phyloP scores from a whole-genome alignment of 805 yeast species.

The Pichia nanzhaoensis region DNA sequence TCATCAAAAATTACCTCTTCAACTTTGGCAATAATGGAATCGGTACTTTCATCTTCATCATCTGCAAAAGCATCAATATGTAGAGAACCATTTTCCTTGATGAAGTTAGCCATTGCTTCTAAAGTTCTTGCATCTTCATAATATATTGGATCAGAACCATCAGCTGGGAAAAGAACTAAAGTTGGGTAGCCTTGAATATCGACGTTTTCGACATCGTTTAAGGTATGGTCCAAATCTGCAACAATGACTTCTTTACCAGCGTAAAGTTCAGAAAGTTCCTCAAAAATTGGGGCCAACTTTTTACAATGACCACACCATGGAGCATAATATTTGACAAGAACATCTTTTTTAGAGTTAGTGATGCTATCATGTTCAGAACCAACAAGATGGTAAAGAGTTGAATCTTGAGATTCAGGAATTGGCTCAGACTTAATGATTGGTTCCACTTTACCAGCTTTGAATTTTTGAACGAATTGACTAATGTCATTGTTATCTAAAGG shows the following conservation, averaged over 20 bases:
- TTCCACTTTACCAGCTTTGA: slow-evolving; percentile 53
- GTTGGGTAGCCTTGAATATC: slow-evolving; percentile 91
- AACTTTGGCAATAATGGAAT: neutral
- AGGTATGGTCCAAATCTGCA: slow-evolving; percentile 86
- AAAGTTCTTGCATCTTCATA: slow-evolving; percentile 70
- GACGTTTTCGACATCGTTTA: slow-evolving; percentile 73
- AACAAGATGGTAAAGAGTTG: slow-evolving; percentile 63
- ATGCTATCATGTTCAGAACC: slow-evolving; percentile 75
- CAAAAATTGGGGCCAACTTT: slow-evolving; percentile 81
- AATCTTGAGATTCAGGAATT: slow-evolving; percentile 76
- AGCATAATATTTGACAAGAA: slow-evolving; percentile 87
- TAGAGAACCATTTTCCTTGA: slow-evolving; percentile 60
- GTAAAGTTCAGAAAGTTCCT: slow-evolving; percentile 73
- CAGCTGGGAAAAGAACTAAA: slow-evolving; percentile 82
- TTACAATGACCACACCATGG: slow-evolving; percentile 99
- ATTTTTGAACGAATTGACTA: slow-evolving; percentile 56
- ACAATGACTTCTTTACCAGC: slow-evolving; percentile 53
- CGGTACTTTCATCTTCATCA: slow-evolving; percentile 14
- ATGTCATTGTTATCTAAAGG: slow-evolving; percentile 48
- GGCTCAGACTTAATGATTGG: slow-evolving; percentile 82
- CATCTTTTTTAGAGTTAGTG: slow-evolving; percentile 58
- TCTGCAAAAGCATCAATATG: slow-evolving; percentile 46
- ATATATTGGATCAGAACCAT: slow-evolving; percentile 55
- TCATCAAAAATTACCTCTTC: neutral
- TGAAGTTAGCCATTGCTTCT: slow-evolving; percentile 62